Conservation (phyloP, 176 grass and related monocot genomes). For the Miscanthus lutarioriparius region DNA sequence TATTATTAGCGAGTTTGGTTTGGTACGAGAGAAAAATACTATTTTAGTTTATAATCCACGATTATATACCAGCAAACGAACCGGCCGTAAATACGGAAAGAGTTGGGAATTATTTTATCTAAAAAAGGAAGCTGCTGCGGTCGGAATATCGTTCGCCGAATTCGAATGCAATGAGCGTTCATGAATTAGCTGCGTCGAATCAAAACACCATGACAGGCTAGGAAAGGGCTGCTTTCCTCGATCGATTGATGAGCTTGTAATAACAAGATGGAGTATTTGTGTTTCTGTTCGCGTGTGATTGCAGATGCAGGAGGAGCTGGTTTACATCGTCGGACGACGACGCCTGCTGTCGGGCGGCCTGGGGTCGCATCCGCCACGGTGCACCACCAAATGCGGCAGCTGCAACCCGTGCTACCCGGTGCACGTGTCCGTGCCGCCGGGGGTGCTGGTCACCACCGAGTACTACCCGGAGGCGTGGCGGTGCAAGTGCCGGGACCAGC, state of each 20-base stretch:
- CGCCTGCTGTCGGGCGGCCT: slow-evolving; percentile 44
- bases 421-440: slow-evolving; percentile 72
- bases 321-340: neutral
- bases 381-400: slow-evolving; percentile 74
- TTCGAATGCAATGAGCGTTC: no score
- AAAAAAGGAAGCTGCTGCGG: no score
- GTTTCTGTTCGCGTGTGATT: neutral
- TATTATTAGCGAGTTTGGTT: no score
- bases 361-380: slow-evolving; percentile 74
- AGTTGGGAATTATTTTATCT: no score
- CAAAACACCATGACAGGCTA: neutral
- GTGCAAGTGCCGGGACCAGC: slow-evolving; percentile 82
- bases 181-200: no score
- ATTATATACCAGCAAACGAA: no score
- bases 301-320: neutral
- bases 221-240: neutral
- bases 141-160: no score
- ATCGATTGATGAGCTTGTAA: neutral
- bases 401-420: slow-evolving; percentile 78
- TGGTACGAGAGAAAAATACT: no score
- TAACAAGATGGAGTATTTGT: neutral
- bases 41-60: no score
- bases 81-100: no score
- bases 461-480: slow-evolving; percentile 98
- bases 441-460: slow-evolving; percentile 62